These are phyloP conservation scores for Ceratobasidium papillatum DNA, from an alignment of 1,284 basidiomycete genomes.

Conservation along the genomic window DNA sequence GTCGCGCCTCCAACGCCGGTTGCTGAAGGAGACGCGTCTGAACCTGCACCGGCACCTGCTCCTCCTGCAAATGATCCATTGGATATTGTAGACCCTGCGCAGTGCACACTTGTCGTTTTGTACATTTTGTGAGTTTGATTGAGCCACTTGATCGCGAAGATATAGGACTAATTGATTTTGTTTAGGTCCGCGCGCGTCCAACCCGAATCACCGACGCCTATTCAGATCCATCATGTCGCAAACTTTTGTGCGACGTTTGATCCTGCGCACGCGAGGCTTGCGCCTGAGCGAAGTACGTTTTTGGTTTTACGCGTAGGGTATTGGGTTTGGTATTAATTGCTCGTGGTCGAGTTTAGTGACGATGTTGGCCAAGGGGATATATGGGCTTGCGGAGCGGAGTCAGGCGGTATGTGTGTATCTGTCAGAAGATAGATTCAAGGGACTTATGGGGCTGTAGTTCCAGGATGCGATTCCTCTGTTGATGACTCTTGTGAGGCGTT, in stretches of 20 bases:
- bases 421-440: slow-evolving; percentile 47
- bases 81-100: slow-evolving; percentile 60
- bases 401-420: slow-evolving; percentile 56
- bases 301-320: not conserved
- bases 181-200: slow-evolving; percentile 61
- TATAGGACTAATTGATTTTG: not conserved
- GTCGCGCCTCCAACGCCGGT: slow-evolving; percentile 38
- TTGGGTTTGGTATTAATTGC: slow-evolving; percentile 14
- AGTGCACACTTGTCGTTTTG: slow-evolving; percentile 69
- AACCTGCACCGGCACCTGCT: slow-evolving; percentile 5
- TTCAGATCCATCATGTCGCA: slow-evolving; percentile 58
- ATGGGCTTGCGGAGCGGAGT: slow-evolving; percentile 51
- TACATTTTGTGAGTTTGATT: slow-evolving; percentile 69
- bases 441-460: slow-evolving; percentile 50
- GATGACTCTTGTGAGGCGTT: slow-evolving; percentile 65
- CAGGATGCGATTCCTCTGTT: slow-evolving; percentile 66
- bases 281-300: slow-evolving; percentile 71
- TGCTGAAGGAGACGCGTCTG: slow-evolving; percentile 12
- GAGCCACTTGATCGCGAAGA: slow-evolving; percentile 11
- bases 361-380: slow-evolving; percentile 61
- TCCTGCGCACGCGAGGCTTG: slow-evolving; percentile 66
- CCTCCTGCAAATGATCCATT: slow-evolving; percentile 61
- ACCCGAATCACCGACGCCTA: slow-evolving; percentile 50
- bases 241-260: slow-evolving; percentile 67
- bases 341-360: slow-evolving; percentile 50